phyloP scores from a whole-genome alignment of 139 green algal species.

The Nannochloris sp. region DNA sequence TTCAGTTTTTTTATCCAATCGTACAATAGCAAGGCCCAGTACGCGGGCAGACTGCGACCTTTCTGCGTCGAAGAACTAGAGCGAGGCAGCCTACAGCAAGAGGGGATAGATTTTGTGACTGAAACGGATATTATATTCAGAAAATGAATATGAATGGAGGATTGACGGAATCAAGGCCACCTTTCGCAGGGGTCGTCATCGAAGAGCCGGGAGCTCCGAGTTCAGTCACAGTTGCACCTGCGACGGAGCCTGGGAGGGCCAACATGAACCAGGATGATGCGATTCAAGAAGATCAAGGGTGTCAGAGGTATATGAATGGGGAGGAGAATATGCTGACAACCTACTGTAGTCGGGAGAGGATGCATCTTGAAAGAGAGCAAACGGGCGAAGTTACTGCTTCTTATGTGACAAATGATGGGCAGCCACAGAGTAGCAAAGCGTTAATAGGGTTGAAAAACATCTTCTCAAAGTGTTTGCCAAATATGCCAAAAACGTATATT shows the following conservation, averaged over 20 bases:
- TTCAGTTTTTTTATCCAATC: no score
- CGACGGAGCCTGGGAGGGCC: not conserved
- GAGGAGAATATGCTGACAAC: conserved; percentile 2
- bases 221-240: not conserved
- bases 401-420: conserved; percentile 29
- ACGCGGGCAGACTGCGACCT: no score
- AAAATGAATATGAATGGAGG: no score
- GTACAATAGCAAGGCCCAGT: no score
- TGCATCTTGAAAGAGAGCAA: conserved; percentile 26
- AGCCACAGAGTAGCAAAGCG: conserved; percentile 4
- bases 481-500: conserved; percentile 99
- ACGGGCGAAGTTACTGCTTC: conserved; percentile 26
- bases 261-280: not conserved
- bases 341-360: conserved; percentile 15
- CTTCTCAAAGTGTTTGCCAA: conserved; percentile 91
- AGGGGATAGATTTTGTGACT: no score
- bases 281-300: conserved; percentile 4
- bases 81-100: no score
- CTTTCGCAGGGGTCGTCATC: no score
- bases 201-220: no score
- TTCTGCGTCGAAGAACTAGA: no score
- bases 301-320: not conserved
- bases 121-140: no score
- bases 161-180: no score
- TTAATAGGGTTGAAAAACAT: conserved; percentile 90